These are phyloP conservation scores for Pilatotrama ljubarskyi DNA, from an alignment of 768 basidiomycete genomes.

Conservation along the genomic window DNA sequence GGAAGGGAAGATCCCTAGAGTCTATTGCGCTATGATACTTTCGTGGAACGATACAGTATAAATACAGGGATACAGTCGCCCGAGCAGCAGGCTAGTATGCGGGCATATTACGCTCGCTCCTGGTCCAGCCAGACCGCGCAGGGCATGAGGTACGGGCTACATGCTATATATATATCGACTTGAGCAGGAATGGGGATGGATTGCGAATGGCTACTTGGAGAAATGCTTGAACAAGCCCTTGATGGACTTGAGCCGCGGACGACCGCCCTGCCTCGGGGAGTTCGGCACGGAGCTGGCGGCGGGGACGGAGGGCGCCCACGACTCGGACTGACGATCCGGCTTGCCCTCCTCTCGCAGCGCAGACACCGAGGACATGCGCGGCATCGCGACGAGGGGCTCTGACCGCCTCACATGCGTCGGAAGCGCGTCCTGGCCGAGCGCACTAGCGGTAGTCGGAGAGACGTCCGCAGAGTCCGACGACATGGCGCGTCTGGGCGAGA, in stretches of 20 bases:
- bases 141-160: not conserved
- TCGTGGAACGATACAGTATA: too few species aligned
- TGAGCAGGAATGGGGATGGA: too few species aligned
- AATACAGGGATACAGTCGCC: too few species aligned
- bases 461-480: constrained; percentile 1
- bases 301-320: not conserved
- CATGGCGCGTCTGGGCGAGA: not conserved
- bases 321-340: not conserved
- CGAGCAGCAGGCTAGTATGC: not conserved
- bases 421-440: not conserved
- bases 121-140: not conserved
- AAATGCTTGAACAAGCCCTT: constrained; percentile 20
- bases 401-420: not conserved
- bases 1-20: too few species aligned
- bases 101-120: not conserved
- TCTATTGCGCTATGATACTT: too few species aligned
- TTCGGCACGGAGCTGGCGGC: constrained; percentile 13
- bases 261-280: constrained; percentile 5
- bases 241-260: constrained; percentile 16
- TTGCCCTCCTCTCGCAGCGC: constrained; percentile 1
- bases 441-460: not conserved
- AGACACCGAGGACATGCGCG: not conserved
- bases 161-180: too few species aligned
- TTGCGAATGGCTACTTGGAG: constrained; percentile 5
- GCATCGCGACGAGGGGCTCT: constrained; percentile 1